Percentiles rank a stretch among this genome's conserved stretches.
These are phyloP conservation scores for Pyrenula aspistea DNA, from an alignment of 495 filamentous ascomycete genomes.

Conservation along the genomic window DNA sequence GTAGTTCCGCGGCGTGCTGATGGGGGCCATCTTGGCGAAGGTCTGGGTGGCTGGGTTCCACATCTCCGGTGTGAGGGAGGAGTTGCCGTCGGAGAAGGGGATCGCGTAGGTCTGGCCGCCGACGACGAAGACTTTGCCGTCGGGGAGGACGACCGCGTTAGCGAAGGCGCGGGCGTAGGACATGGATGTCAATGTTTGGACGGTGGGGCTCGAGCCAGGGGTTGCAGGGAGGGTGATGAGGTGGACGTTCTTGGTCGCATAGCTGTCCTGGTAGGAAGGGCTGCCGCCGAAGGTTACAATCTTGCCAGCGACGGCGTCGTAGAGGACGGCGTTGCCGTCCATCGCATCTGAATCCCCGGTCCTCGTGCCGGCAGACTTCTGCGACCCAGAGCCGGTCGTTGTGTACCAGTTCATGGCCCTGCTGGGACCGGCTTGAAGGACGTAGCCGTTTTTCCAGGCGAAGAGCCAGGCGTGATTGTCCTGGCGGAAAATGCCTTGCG, in stretches of 20 bases:
- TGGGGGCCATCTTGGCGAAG: constrained; percentile 24
- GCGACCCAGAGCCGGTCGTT: constrained; percentile 25
- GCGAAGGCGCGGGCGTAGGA: constrained; percentile 34
- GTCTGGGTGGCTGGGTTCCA: constrained; percentile 31
- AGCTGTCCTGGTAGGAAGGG: constrained; percentile 24
- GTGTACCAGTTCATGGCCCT: constrained; percentile 47
- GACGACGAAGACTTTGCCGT: constrained; percentile 41
- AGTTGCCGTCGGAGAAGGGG: constrained; percentile 37
- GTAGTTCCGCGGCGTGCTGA: constrained; percentile 38
- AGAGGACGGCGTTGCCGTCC: constrained; percentile 42
- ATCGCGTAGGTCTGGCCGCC: constrained; percentile 36
- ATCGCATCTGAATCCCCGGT: constrained; percentile 36
- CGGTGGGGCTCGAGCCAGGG: constrained; percentile 11
- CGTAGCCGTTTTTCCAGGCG: constrained; percentile 38
- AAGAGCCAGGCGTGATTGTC: constrained; percentile 55
- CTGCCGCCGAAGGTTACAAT: constrained; percentile 42
- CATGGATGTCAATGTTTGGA: constrained; percentile 28
- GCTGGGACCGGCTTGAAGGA: constrained; percentile 48
- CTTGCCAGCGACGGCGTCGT: constrained; percentile 39
- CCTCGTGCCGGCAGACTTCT: constrained; percentile 20
- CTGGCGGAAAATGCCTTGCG: constrained; percentile 24
- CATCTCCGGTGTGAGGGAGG: constrained; percentile 33
- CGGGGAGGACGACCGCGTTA: constrained; percentile 42
- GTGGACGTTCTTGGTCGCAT: not conserved
- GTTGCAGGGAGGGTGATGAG: not conserved